Percentiles rank a stretch among this genome's conserved stretches.
Evolutionary conservation across 805 yeast genomes (phyloP).

Genomic region (Yarrowia alimentaria): DNA sequence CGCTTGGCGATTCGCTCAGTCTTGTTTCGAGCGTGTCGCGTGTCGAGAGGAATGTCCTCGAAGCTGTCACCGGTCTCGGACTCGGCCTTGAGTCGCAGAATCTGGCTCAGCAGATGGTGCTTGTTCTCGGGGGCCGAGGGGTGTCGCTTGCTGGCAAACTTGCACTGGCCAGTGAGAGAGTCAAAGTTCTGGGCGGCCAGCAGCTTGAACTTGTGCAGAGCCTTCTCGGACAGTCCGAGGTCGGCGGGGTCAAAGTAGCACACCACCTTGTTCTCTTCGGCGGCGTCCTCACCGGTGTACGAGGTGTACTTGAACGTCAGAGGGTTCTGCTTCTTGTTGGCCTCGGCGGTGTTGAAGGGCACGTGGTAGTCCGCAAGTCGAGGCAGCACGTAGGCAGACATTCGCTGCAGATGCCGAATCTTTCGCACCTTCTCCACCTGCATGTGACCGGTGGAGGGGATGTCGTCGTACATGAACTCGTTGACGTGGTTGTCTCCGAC

Average conservation of each 20-base stretch:
- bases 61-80: constrained; percentile 67
- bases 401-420: constrained; percentile 70
- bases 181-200: constrained; percentile 78
- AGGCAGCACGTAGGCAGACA: constrained; percentile 93
- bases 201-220: constrained; percentile 71
- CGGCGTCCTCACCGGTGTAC: constrained; percentile 69
- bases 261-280: constrained; percentile 68
- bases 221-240: constrained; percentile 47
- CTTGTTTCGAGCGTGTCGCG: constrained; percentile 59
- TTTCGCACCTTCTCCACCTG: constrained; percentile 68
- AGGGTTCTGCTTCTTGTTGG: constrained; percentile 30
- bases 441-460: constrained; percentile 69
- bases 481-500: constrained; percentile 30
- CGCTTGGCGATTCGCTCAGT: constrained; percentile 35
- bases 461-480: constrained; percentile 57
- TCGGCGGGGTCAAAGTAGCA: constrained; percentile 50
- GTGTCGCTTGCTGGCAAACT: constrained; percentile 62
- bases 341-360: constrained; percentile 49
- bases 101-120: constrained; percentile 61
- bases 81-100: constrained; percentile 60
- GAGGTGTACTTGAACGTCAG: constrained; percentile 69
- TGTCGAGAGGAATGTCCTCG: constrained; percentile 77
- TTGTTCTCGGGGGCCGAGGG: constrained; percentile 85
- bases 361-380: constrained; percentile 58
- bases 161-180: constrained; percentile 55